Conservation (phyloP, 2,329 filamentous ascomycete species). For the Fusarium burgessii region DNA sequence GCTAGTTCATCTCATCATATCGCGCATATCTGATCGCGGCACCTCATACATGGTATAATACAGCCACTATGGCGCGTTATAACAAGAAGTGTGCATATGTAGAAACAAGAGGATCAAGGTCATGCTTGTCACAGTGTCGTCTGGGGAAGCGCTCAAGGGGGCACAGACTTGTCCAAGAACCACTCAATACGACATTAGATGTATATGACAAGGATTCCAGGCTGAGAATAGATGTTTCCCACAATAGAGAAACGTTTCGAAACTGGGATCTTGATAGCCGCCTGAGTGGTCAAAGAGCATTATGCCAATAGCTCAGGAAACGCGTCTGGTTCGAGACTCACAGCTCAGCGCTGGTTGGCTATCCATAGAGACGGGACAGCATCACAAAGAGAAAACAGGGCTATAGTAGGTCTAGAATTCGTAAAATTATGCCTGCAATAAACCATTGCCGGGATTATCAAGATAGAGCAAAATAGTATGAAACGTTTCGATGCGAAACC, state of each 20-base stretch:
- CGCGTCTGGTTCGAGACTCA: conserved; percentile 21
- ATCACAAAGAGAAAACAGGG: conserved; percentile 9
- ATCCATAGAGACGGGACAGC: conserved; percentile 14
- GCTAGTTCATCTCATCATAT: conserved; percentile 34
- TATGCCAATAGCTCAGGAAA: conserved; percentile 6
- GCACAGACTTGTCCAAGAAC: conserved; percentile 8
- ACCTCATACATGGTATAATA: conserved; percentile 15
- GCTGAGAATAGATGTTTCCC: conserved; percentile 6
- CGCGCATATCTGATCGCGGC: conserved; percentile 31
- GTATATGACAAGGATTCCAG: conserved; percentile 15
- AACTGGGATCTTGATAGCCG: conserved; percentile 37
- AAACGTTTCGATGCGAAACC: conserved; percentile 9
- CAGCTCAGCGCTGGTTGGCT: conserved; percentile 22
- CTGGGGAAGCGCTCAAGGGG: conserved; percentile 38
- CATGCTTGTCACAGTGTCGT: conserved; percentile 23
- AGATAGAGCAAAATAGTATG: conserved; percentile 9
- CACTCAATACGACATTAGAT: conserved; percentile 13
- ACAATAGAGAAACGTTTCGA: conserved; percentile 33
- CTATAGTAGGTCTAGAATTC: conserved; percentile 11
- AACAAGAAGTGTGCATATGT: neutral
- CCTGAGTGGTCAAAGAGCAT: conserved; percentile 32
- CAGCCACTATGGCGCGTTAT: conserved; percentile 24
- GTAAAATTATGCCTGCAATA: conserved; percentile 10
- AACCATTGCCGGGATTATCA: conserved; percentile 9
- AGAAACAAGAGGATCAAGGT: conserved; percentile 5